Base-by-base conservation (phyloP, 75 land plant species). In the Selaginella moellendorffii region DNA sequence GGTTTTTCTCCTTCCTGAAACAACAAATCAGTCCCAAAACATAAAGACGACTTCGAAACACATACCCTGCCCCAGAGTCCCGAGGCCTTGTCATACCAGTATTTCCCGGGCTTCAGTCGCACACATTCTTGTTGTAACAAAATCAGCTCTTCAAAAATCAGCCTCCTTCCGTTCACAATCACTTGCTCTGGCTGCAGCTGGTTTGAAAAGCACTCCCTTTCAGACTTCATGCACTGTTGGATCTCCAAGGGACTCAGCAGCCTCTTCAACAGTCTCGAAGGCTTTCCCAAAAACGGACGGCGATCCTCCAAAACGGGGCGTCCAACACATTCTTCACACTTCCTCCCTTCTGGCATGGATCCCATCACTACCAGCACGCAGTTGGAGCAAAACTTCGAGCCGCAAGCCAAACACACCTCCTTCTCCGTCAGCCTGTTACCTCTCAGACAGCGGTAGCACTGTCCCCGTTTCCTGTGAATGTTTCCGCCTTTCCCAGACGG, bases 261-360 rank as follows among this genome's bases (percentile, higher is more conserved):
- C 29, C 80, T 71, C 71, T 79, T 89, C 12, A 95, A 81, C 60
- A 95, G 66, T 69, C 92, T 71, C 1, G 99, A 90, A 65, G 92
- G 77, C 66, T 84, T 95, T 22, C 99, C 99, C 72, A 95, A 67
- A 28, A 52, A 74, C 14, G 71, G 72, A 26, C 97, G 73, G 63
- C 83, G 82, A 0, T 77, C 63, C 54, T 87, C 99, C 29, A 80
- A 68, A 56, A 95, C 79, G n/a, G 88, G 80, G 31, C 23, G 74
- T 9, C 91, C 87, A 51, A 95, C 84, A 71, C 99, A 95, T 23
- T 77, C 54, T 1, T 85, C 76, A 75, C 99, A 95, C 65, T 95
- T 95, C 63, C 99, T 68, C 23, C 99, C 99, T 75, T 95, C 99
- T 2, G 99, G 97, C 99, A 95, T 95, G 1, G 99, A 95, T 0